Base-by-base conservation (phyloP, 306 rosid genomes). In the Mimosa bimucronata region DNA sequence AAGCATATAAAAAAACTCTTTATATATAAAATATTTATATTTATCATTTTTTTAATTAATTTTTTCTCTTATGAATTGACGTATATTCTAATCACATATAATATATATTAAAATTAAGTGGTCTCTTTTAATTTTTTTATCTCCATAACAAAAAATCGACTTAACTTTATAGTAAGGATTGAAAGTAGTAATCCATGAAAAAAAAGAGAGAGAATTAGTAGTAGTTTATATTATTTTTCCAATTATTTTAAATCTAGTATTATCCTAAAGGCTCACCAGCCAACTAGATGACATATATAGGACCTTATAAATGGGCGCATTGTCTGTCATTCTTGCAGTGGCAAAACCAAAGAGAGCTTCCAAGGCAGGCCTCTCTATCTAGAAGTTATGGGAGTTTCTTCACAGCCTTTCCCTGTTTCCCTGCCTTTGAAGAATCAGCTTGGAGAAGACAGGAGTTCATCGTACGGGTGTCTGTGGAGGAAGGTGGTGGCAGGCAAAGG, bases 321-420 rank as follows among this genome's bases (percentile, higher is more conserved):
- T 14, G 38, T 14, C 8, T 26, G 9, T 61, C 37, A 1, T 26
- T 61, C 37, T 61, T 28, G 66, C 66, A 26, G 29, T 5, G 12
- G 34, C 66, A 61, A 61, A 60, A 60, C 34, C 66, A 60, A 31
- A 60, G 21, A 25, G 9, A 60, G 19, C 9, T 60, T 60, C 37
- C 31, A 58, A 23, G 29, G 28, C 61, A 2, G 12, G 9, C 6
- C 53, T 55, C 28, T 21, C 12, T 40, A 29, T 21, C 12, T 40
- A 29, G 44, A 78, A 73, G 38, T 58, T 10, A 90, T 90, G 95
- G 94, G 89, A 62, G 18, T 73, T 88, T 83, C 84, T 78, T 89
- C 88, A 74, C 74, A 76, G 0, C 73, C 91, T 18, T 82, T 75
- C 52, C 76, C 65, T 66, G 86, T 61, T 53, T 76, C 89, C 69